Percentiles rank a stretch among this genome's conserved stretches.
phyloP scores from a whole-genome alignment of 352 stramenopile genomes.

The Pythium rhizo-oryzae region DNA sequence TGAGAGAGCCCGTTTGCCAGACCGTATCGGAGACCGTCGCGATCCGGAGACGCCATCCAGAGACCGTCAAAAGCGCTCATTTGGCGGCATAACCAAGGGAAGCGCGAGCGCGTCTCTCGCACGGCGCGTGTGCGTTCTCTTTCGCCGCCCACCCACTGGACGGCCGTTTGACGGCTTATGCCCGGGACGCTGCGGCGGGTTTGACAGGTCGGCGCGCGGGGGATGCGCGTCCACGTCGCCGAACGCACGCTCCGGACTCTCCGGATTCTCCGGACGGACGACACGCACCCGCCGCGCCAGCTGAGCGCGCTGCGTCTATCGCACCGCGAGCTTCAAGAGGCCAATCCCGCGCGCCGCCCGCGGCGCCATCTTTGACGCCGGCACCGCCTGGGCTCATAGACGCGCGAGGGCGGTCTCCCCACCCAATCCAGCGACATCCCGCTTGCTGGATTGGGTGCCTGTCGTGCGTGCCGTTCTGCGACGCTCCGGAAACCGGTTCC shows the following conservation, averaged over 20 bases:
- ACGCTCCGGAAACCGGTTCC: too few species aligned
- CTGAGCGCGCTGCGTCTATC: neutral
- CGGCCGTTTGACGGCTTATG: constrained; percentile 1
- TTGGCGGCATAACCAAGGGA: neutral
- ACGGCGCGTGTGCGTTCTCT: neutral
- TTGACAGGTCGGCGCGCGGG: constrained; percentile 4
- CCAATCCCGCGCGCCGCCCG: neutral
- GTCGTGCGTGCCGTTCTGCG: too few species aligned
- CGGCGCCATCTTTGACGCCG: constrained; percentile 7
- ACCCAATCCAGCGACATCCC: neutral
- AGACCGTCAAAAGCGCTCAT: neutral
- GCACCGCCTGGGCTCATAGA: neutral
- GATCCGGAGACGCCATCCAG: neutral
- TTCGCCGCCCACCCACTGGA: neutral
- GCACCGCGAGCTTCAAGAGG: neutral
- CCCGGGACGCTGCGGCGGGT: neutral
- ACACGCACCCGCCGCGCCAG: neutral
- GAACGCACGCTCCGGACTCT: neutral
- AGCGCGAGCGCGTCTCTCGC: neutral
- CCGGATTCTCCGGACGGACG: neutral
- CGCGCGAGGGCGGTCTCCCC: neutral
- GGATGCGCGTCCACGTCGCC: constrained; percentile 1
- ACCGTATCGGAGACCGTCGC: too few species aligned
- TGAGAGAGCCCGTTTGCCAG: neutral
- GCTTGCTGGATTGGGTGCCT: neutral